Base-by-base conservation (phyloP, 495 filamentous ascomycete species). In the Aspergillus wentii region DNA sequence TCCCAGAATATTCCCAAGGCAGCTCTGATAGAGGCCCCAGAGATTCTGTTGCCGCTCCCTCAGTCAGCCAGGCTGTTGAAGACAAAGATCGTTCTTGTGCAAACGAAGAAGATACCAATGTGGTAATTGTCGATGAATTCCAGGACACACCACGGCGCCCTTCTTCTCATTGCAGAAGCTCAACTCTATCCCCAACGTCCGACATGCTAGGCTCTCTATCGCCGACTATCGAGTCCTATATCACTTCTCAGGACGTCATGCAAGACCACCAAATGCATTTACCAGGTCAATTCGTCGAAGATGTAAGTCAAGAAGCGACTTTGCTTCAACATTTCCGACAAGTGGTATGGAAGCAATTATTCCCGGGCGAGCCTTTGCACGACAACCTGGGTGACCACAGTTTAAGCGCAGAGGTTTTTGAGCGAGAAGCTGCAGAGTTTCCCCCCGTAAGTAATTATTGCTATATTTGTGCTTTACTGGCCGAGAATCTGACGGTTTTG, bases 1-100 rank as follows among this genome's bases (percentile, higher is more conserved):
- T 77, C 11, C 72, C 75, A 13, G 75, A 79, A 41, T 79, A 79
- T 53, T 49, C 56, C 31, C 61, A 65, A 13, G 59, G 61, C 13
- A 15, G 33, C 2, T 23, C 38, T 1, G 60, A 68, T 34, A 47
- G 31, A 26, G 8, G 39, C 15, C 13, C 15, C 30, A 13, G 20
- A 10, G 17, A 45, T 26, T 38, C 15, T n/a, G n/a, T n/a, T n/a
- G n/a, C n/a, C n/a, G n/a, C n/a, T n/a, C n/a, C n/a, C n/a, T n/a
- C n/a, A n/a, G n/a, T n/a, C n/a, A n/a, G n/a, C n/a, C n/a, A n/a
- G n/a, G n/a, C n/a, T n/a, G n/a, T n/a, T n/a, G n/a, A n/a, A n/a
- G n/a, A n/a, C n/a, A n/a, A n/a, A n/a, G n/a, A n/a, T n/a, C n/a
- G n/a, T n/a, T n/a, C n/a, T n/a, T n/a, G n/a, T n/a, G n/a, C n/a